Percentiles rank a stretch among this genome's conserved stretches.
phyloP scores from a whole-genome alignment of 2,329 filamentous ascomycete genomes.

The Trichoderma harzianum region DNA sequence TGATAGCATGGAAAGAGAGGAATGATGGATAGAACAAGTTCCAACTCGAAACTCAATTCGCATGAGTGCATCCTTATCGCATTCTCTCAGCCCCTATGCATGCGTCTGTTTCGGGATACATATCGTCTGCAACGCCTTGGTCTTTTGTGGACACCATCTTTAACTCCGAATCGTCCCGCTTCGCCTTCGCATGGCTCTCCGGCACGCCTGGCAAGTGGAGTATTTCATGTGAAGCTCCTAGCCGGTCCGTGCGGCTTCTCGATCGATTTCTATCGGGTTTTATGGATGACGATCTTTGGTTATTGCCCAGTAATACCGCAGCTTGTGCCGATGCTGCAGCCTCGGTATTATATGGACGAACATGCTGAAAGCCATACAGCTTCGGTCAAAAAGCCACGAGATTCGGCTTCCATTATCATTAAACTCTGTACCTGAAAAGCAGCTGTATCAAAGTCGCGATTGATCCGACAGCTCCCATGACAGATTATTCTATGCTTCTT shows the following conservation, averaged over 20 bases:
- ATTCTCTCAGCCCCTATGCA: neutral
- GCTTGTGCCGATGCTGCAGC: neutral
- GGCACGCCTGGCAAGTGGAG: constrained; percentile 9
- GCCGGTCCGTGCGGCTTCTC: constrained; percentile 5
- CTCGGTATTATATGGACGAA: neutral
- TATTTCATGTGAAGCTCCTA: neutral
- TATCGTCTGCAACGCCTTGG: neutral
- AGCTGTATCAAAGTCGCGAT: neutral
- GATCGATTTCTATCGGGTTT: constrained; percentile 3
- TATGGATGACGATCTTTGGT: neutral
- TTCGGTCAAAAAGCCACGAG: neutral
- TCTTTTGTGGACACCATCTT: neutral
- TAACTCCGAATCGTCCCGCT: neutral
- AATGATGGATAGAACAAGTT: neutral
- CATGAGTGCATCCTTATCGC: neutral
- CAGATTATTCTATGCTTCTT: neutral
- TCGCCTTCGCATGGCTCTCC: neutral
- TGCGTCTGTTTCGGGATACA: neutral
- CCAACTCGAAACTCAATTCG: neutral
- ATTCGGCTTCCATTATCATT: neutral
- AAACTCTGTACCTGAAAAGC: neutral
- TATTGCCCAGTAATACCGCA: neutral
- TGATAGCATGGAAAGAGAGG: neutral
- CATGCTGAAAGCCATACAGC: neutral
- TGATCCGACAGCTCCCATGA: neutral